Conservation (phyloP, 2,329 filamentous ascomycete species). For the Herpotrichia juniperi region DNA sequence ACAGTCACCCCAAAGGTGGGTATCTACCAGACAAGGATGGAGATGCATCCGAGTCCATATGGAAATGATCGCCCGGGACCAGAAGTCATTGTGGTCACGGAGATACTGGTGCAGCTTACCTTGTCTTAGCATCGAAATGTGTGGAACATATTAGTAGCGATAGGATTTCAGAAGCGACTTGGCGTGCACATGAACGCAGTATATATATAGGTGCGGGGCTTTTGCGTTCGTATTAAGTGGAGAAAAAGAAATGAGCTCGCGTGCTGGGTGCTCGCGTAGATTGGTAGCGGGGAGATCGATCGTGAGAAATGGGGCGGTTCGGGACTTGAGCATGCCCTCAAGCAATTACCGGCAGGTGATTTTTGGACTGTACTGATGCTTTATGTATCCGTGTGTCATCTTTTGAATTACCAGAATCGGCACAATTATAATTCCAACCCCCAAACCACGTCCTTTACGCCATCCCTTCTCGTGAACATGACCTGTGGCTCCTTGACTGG, state of each 20-base stretch:
- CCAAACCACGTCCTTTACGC: slow-evolving; percentile 15
- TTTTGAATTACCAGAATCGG: too few relatives aligned
- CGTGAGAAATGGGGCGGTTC: too few relatives aligned
- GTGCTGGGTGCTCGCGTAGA: neutral
- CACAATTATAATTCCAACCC: slow-evolving; percentile 10
- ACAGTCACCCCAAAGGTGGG: neutral
- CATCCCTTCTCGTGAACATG: slow-evolving; percentile 13
- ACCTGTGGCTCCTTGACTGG: slow-evolving; percentile 19
- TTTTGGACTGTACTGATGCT: too few relatives aligned
- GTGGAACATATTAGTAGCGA: neutral
- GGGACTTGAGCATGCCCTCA: too few relatives aligned
- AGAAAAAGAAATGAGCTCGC: neutral
- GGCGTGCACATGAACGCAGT: neutral
- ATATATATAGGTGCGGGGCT: neutral
- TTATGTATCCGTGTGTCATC: too few relatives aligned
- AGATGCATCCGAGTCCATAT: too few relatives aligned
- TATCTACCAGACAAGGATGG: neutral
- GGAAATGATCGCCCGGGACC: too few relatives aligned
- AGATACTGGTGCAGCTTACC: too few relatives aligned
- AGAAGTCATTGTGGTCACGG: too few relatives aligned
- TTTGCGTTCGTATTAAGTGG: neutral
- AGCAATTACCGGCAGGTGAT: neutral
- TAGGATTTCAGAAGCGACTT: neutral
- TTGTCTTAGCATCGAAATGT: too few relatives aligned
- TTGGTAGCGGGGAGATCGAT: neutral